Evolutionary conservation across 2,329 filamentous ascomycete genomes (phyloP), one percentile per base, ranked within the genome.

Genomic region (Alternaria incomplexa): DNA sequence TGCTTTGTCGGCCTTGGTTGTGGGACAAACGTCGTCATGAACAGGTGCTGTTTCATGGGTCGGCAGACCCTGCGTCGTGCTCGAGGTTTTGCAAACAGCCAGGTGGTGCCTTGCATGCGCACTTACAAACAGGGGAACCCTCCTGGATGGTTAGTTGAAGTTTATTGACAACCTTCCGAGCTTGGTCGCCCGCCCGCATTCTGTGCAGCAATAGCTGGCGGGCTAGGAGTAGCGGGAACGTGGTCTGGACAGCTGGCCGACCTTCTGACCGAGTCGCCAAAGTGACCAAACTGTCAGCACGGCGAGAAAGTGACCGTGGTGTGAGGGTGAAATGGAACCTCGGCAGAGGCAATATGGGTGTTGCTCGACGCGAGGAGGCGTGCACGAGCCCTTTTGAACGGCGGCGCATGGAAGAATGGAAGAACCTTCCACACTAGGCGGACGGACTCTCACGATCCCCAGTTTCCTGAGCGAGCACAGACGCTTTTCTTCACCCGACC

Each of bases 401-500:
- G 58, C 44, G 25, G 32, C 46, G 48, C 60, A 59, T 64, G 64
- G 61, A 64, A 66, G 64, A 54, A 61, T 56, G 61, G 64, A 56
- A 64, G 64, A 65, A 65, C 15, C 54, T 66, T 66, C 64, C 51
- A 62, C 46, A 28, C 44, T 23, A 51, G 48, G 48, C 48, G 48
- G 48, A 51, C 40, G 43, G 53, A 43, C 25, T 28, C 48, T 28
- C 48, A 60, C 60, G 23, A 54, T 51, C 47, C 48, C 46, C 55
- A 47, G 25, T 56, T 66, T 47, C 54, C 43, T 40, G 25, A 45
- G 58, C 45, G 65, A 67, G 66, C 64, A 63, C 64, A 66, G 58
- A 52, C 57, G 48, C 43, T 60, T 20, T 43, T 52, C 30, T 52
- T 20, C 48, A 8, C 20, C 48, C 20, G 56, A 65, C 65, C 65